Percentiles rank a stretch among this genome's conserved stretches.
phyloP scores from a whole-genome alignment of 306 rosid genomes.

The Lupinus albus region DNA sequence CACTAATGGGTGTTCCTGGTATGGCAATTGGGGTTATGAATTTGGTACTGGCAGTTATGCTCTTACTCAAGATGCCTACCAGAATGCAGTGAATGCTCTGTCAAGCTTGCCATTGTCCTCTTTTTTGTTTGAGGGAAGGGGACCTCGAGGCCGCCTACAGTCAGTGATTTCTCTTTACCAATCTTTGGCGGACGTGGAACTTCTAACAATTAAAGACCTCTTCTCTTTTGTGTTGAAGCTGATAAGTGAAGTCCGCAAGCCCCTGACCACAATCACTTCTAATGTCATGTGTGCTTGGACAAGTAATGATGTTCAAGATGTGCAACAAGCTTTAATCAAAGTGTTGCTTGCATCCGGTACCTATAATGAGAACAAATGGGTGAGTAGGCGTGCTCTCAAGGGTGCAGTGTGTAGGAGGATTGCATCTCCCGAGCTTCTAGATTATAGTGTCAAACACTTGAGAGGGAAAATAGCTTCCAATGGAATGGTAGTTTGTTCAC shows the following conservation, averaged over 20 bases:
- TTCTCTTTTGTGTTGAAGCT: conserved; percentile 53
- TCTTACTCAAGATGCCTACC: conserved; percentile 59
- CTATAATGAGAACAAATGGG: conserved; percentile 51
- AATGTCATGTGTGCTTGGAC: conserved; percentile 56
- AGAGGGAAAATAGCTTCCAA: conserved; percentile 53
- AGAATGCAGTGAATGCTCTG: conserved; percentile 52
- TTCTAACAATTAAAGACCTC: conserved; percentile 60
- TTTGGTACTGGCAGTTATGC: conserved; percentile 78
- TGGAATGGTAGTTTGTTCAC: conserved; percentile 53
- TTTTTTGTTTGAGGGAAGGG: conserved; percentile 52
- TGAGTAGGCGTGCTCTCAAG: conserved; percentile 56
- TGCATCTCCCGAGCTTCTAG: conserved; percentile 64
- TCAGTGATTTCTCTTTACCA: conserved; percentile 61
- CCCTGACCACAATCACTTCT: conserved; percentile 24
- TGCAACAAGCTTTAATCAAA: conserved; percentile 59
- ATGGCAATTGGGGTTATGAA: conserved; percentile 75
- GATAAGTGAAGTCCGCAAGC: conserved; percentile 34
- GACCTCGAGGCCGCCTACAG: conserved; percentile 50
- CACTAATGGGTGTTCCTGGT: conserved; percentile 62
- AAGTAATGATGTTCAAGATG: conserved; percentile 55
- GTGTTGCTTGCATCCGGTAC: conserved; percentile 52
- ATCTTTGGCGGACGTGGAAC: conserved; percentile 52
- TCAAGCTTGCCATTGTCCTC: conserved; percentile 50
- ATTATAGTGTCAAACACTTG: conserved; percentile 61
- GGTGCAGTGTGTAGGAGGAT: conserved; percentile 55